Percentiles rank a stretch among this genome's conserved stretches.
These are phyloP conservation scores for Tetracladium setigerum DNA, from an alignment of 495 filamentous ascomycete species.

Conservation along the genomic window DNA sequence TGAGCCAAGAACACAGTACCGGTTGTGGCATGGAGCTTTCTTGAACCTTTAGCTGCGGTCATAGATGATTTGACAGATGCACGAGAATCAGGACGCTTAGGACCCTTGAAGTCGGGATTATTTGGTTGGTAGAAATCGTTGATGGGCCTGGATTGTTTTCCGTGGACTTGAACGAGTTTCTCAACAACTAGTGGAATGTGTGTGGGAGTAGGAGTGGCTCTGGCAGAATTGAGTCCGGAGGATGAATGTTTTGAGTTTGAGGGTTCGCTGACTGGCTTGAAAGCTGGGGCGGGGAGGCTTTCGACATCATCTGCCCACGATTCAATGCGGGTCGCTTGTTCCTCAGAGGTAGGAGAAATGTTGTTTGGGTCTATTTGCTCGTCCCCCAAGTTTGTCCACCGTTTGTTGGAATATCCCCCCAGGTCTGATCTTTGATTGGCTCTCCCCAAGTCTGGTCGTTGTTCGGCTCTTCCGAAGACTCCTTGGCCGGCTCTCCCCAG, in stretches of 20 bases:
- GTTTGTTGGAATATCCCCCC: not conserved
- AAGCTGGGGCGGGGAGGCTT: not conserved
- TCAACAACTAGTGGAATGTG: not conserved
- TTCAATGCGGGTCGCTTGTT: constrained; percentile 8
- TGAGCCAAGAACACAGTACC: constrained; percentile 15
- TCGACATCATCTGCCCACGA: constrained; percentile 12
- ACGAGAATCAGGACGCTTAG: constrained; percentile 5
- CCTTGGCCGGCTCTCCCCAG: no score
- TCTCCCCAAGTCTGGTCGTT: no score
- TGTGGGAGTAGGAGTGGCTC: not conserved
- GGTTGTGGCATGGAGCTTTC: not conserved
- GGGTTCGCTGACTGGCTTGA: not conserved
- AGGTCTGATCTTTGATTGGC: no score
- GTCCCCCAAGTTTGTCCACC: not conserved
- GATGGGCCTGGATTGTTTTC: constrained; percentile 1
- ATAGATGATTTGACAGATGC: not conserved
- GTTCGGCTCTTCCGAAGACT: no score
- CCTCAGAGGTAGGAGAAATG: not conserved
- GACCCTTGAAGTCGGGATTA: constrained; percentile 5
- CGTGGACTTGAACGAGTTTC: constrained; percentile 8
- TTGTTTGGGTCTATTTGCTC: not conserved
- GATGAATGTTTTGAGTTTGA: not conserved
- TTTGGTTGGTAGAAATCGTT: constrained; percentile 18
- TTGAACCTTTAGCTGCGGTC: not conserved
- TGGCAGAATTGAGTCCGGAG: not conserved